Evolutionary conservation across 208 protist species (phyloP).

Genomic region (Willaertia magna): DNA sequence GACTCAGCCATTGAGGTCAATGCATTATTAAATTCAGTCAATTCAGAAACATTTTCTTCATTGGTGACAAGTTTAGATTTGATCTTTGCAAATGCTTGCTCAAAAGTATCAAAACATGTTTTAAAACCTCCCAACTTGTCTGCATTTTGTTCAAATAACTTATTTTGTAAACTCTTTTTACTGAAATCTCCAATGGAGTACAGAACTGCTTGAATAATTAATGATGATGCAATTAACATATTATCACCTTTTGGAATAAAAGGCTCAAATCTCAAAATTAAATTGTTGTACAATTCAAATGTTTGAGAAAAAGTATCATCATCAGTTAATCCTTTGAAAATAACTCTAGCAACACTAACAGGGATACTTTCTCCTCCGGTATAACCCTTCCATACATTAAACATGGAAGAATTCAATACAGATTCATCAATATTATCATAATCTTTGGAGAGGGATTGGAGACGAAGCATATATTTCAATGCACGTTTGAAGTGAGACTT

Average conservation of each 20-base stretch:
- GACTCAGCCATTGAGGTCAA: not conserved
- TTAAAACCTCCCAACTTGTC: not conserved
- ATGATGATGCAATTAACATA: not conserved
- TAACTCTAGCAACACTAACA: not conserved
- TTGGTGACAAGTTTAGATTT: not conserved
- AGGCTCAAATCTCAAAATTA: not conserved
- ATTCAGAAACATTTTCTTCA: not conserved
- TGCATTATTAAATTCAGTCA: not conserved
- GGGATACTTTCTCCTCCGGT: not conserved
- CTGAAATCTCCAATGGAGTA: not conserved
- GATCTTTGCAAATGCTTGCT: not conserved
- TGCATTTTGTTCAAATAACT: not conserved
- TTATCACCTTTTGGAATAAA: not conserved
- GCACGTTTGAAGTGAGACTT: not conserved
- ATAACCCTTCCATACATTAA: not conserved
- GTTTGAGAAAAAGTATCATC: not conserved
- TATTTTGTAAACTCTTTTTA: not conserved
- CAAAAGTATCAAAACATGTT: not conserved
- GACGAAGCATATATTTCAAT: not conserved
- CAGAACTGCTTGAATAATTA: not conserved
- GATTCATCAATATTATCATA: not conserved
- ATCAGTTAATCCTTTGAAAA: not conserved
- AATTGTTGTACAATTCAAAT: not conserved
- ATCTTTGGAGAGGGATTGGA: not conserved
- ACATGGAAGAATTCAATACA: not conserved